A percentile compares a stretch with the other conserved stretches of the same genome.
Evolutionary conservation across 2,329 filamentous ascomycete species (phyloP).

Genomic region (Periglandula ipomoeae): DNA sequence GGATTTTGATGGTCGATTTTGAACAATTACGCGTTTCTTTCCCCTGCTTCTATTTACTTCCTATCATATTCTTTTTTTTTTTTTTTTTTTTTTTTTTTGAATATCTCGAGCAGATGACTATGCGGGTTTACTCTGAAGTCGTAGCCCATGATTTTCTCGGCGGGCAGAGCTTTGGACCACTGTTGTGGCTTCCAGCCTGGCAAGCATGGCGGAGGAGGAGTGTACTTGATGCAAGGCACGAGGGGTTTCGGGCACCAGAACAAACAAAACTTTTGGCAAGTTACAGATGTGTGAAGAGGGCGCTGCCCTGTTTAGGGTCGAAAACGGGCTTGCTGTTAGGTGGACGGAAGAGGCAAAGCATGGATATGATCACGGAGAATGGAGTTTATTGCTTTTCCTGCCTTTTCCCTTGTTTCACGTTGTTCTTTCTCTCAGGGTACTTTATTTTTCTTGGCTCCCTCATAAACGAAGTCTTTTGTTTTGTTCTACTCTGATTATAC

Average conservation of each 20-base stretch:
- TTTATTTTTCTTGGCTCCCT: constrained; percentile 1
- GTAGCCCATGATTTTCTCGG: not conserved
- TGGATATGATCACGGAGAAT: constrained; percentile 1
- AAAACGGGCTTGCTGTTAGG: not conserved
- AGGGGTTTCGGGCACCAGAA: not conserved
- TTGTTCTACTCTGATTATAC: not conserved
- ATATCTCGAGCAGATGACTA: not conserved
- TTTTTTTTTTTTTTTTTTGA: not conserved
- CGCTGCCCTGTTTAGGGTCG: not conserved
- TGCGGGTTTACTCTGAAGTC: not conserved
- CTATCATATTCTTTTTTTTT: not conserved
- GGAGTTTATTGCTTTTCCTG: not conserved
- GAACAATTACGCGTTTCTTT: not conserved
- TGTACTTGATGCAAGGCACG: not conserved
- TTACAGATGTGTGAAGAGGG: not conserved
- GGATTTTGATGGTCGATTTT: too few relatives aligned
- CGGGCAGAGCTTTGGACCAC: too few relatives aligned
- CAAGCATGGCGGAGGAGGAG: not conserved
- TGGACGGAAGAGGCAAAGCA: not conserved
- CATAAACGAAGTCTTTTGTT: not conserved
- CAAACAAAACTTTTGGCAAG: not conserved
- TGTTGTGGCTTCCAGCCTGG: not conserved
- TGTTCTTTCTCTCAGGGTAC: not conserved
- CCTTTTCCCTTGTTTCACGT: not conserved
- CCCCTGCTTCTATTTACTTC: not conserved